Evolutionary conservation across 495 filamentous ascomycete species (phyloP).

Genomic region (Apodospora peruviana): DNA sequence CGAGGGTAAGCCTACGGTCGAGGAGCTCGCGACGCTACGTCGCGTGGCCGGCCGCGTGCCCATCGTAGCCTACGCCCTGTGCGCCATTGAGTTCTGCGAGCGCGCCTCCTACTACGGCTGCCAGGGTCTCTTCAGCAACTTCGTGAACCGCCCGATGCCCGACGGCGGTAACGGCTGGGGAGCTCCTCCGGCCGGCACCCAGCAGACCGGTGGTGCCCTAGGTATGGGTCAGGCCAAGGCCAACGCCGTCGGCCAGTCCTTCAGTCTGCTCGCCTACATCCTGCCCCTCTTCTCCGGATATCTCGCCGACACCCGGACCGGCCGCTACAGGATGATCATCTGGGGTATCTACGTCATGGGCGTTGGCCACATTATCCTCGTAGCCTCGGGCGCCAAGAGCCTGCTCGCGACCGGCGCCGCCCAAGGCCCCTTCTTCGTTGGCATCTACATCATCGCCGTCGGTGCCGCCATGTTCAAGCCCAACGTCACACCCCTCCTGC

Average conservation of each 20-base stretch:
- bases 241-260: conserved; percentile 55
- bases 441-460: conserved; percentile 52
- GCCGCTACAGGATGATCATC: conserved; percentile 57
- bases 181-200: conserved; percentile 46
- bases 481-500: conserved; percentile 56
- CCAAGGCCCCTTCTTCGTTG: conserved; percentile 53
- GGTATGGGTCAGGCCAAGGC: conserved; percentile 55
- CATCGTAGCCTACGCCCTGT: conserved; percentile 49
- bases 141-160: conserved; percentile 51
- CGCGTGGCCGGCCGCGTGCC: conserved; percentile 50
- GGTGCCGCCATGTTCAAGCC: conserved; percentile 62
- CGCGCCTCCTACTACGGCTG: conserved; percentile 55
- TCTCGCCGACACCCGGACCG: conserved; percentile 52
- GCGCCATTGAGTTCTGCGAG: conserved; percentile 56
- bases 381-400: conserved; percentile 53
- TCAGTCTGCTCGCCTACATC: conserved; percentile 54
- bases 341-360: conserved; percentile 58
- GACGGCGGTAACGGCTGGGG: conserved; percentile 56
- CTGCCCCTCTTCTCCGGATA: conserved; percentile 53
- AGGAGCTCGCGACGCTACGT: conserved; percentile 50
- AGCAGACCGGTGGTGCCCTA: conserved; percentile 54
- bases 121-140: conserved; percentile 53
- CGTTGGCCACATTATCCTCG: conserved; percentile 58
- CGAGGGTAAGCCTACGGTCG: conserved; percentile 49
- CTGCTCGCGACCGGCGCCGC: conserved; percentile 52